These are phyloP conservation scores for Rhizophagus prolifer DNA, from an alignment of 192 early-diverging fungal genomes.

Conservation along the genomic window DNA sequence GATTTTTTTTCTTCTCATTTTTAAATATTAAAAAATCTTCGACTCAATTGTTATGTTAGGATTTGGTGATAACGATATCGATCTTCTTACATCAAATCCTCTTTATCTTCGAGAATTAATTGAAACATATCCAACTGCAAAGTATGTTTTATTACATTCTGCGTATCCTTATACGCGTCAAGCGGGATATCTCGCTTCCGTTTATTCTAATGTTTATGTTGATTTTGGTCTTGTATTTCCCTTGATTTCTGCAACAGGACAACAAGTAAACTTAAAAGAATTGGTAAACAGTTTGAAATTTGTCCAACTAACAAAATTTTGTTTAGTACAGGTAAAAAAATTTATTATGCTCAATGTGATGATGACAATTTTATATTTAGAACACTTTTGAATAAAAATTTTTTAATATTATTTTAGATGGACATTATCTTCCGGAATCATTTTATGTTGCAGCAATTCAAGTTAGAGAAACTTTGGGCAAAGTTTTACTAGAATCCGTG, in stretches of 20 bases:
- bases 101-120: slow-evolving; percentile 27
- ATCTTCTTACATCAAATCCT: slow-evolving; percentile 29
- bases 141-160: slow-evolving; percentile 31
- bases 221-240: slow-evolving; percentile 21
- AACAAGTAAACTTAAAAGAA: neutral
- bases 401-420: slow-evolving; percentile 13
- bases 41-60: neutral
- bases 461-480: slow-evolving; percentile 13
- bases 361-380: neutral
- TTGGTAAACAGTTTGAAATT: slow-evolving; percentile 18
- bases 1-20: neutral
- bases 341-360: neutral
- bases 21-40: neutral
- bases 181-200: slow-evolving; percentile 30
- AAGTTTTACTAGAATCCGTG: slow-evolving; percentile 10
- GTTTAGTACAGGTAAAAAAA: slow-evolving; percentile 25
- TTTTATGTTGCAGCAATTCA: slow-evolving; percentile 23
- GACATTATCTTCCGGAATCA: slow-evolving; percentile 13
- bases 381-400: neutral
- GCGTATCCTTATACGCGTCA: slow-evolving; percentile 33
- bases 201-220: slow-evolving; percentile 24
- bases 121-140: slow-evolving; percentile 30
- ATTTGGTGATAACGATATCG: slow-evolving; percentile 35
- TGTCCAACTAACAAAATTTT: slow-evolving; percentile 26
- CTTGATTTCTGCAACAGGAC: neutral